These are phyloP conservation scores for Arachnomyces sp. DNA, from an alignment of 2,329 filamentous ascomycete species.

Conservation along the genomic window DNA sequence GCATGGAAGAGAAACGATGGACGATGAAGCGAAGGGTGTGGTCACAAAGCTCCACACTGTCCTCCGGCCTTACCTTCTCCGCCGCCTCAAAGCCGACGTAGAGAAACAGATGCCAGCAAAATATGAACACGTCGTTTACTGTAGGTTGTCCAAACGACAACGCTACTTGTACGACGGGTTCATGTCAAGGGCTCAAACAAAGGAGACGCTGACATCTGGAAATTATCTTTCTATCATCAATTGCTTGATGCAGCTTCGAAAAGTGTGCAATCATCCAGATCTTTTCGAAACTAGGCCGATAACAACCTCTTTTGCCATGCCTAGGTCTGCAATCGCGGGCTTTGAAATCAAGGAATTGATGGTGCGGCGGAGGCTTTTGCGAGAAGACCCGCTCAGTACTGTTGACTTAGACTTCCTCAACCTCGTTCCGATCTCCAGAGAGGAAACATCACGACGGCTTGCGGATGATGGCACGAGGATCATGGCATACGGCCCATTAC, in stretches of 20 bases:
- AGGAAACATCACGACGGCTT: slow-evolving; percentile 51
- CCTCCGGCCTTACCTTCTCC: slow-evolving; percentile 79
- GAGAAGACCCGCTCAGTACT: slow-evolving; percentile 51
- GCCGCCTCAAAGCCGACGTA: slow-evolving; percentile 88
- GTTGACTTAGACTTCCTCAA: slow-evolving; percentile 73
- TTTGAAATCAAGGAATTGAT: slow-evolving; percentile 66
- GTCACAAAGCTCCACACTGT: slow-evolving; percentile 93
- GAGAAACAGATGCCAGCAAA: slow-evolving; percentile 99
- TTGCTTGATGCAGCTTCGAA: slow-evolving; percentile 92
- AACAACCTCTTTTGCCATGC: slow-evolving; percentile 92
- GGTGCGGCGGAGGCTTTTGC: slow-evolving; percentile 58
- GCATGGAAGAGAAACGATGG: slow-evolving; percentile 86
- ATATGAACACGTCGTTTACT: slow-evolving; percentile 95
- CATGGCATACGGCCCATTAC: slow-evolving; percentile 60
- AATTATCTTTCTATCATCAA: slow-evolving; percentile 98
- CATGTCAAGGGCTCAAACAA: slow-evolving; percentile 79
- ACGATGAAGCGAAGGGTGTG: slow-evolving; percentile 84
- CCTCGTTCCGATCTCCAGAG: slow-evolving; percentile 63
- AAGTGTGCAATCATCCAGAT: slow-evolving; percentile 97
- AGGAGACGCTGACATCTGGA: slow-evolving; percentile 78
- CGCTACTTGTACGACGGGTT: slow-evolving; percentile 95
- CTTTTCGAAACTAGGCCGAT: slow-evolving; percentile 93
- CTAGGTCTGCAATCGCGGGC: slow-evolving; percentile 63
- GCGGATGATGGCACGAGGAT: slow-evolving; percentile 52
- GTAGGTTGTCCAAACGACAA: slow-evolving; percentile 88